Base-by-base conservation (phyloP, 441 rosid species). In the Viola pubescens region DNA sequence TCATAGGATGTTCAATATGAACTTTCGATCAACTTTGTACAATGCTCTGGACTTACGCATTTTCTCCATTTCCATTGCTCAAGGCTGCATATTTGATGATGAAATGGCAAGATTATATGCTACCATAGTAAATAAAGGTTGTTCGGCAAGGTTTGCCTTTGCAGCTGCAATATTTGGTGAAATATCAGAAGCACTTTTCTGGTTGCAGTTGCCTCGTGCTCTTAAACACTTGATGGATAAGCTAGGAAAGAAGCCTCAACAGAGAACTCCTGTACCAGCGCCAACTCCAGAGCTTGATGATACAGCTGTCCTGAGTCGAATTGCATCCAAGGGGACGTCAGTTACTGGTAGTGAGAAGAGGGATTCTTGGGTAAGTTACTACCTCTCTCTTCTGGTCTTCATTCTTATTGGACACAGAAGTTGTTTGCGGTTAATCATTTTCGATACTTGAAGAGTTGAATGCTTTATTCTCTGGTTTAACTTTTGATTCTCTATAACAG, bases 141-240 rank as follows among this genome's bases (percentile, higher is more conserved):
- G 63, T 74, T 81, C 88, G 26, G 88, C 81, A 55, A 86, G 92
- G 79, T 90, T 88, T 81, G 92, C 98, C 45, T 86, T 94, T 70
- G 96, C 97, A 12, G 96, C 98, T 71, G 92, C 97, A 61, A 70
- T 87, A 70, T 94, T 86, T 80, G 97, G 97, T 26, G 34, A 26
- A 26, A 26, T 26, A 55, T 73, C 87, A 39, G 97, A 89, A 78
- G 91, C 97, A 67, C 78, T 84, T 66, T 94, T 94, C 81, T 94
- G 98, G 98, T 74, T 94, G 81, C 96, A 88, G 76, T 81, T 94
- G 75, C 94, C 98, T 37, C 85, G 59, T 69, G 97, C 98, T 71
- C 79, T 89, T 47, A 77, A 84, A 62, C 97, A 88, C 77, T 78
- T 83, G 70, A 82, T 83, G 79, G 78, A 80, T 59, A 94, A 81